Evolutionary conservation across 2,329 filamentous ascomycete species (phyloP).

Genomic region (Aspergillaceae sp.): DNA sequence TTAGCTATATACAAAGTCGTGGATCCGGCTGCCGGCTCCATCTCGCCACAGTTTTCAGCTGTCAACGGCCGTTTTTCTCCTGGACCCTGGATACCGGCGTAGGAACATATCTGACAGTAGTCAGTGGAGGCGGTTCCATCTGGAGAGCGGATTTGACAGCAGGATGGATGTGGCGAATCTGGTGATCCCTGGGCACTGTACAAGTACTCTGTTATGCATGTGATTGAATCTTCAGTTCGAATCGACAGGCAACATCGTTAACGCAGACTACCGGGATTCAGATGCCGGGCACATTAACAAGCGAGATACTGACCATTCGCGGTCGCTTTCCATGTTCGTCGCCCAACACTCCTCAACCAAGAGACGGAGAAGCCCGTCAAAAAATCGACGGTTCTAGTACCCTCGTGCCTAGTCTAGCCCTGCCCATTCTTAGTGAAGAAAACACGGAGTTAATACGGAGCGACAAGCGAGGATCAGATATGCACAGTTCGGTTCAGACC

Average conservation of each 20-base stretch:
- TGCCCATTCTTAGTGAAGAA: too few relatives aligned
- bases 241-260: too few relatives aligned
- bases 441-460: background rate
- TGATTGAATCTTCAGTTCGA: too few relatives aligned
- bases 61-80: slow-evolving; percentile 4
- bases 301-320: background rate
- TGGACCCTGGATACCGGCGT: background rate
- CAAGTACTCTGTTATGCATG: too few relatives aligned
- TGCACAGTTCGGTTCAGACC: background rate
- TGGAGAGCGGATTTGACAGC: background rate
- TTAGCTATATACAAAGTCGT: background rate
- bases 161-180: background rate
- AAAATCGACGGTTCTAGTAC: background rate
- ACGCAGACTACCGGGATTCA: too few relatives aligned
- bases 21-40: background rate
- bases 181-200: too few relatives aligned
- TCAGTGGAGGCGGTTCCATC: background rate
- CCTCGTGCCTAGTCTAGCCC: background rate
- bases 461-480: background rate
- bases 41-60: slow-evolving; percentile 14
- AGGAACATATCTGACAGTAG: background rate
- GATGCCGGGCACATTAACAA: too few relatives aligned
- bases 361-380: background rate
- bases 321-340: background rate
- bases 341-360: background rate